These are phyloP conservation scores for Oryza meyeriana DNA, from an alignment of 176 grass and related monocot species.

Conservation along the genomic window DNA sequence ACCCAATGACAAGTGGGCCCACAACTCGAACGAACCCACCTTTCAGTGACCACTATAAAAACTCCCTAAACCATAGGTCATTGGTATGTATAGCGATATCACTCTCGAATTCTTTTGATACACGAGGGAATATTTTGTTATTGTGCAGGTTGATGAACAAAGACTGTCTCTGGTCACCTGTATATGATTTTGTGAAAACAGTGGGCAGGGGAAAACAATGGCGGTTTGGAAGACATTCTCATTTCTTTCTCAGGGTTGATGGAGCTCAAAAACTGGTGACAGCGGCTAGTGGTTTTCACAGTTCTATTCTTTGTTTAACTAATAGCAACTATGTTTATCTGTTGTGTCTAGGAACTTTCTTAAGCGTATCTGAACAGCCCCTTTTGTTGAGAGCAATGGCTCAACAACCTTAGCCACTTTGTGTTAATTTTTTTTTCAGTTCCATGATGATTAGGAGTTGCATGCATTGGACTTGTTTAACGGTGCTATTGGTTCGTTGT, in stretches of 20 bases:
- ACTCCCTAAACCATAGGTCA: too few relatives aligned
- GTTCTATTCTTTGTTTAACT: background rate
- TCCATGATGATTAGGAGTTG: background rate
- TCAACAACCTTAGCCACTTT: background rate
- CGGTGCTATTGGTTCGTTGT: background rate
- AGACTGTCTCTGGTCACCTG: background rate
- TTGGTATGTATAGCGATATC: background rate
- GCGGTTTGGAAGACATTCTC: background rate
- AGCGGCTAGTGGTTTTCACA: background rate
- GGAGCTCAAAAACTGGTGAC: background rate
- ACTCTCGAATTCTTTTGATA: background rate
- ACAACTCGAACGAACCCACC: fast-evolving
- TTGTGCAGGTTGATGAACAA: background rate
- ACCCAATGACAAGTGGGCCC: background rate
- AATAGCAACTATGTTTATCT: background rate
- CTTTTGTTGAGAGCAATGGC: background rate
- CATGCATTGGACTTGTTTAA: background rate
- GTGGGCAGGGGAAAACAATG: background rate
- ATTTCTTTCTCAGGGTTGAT: background rate
- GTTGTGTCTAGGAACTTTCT: background rate
- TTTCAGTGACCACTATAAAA: background rate
- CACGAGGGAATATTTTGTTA: background rate
- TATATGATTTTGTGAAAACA: background rate
- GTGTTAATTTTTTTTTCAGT: background rate
- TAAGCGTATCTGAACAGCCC: background rate